phyloP scores from a whole-genome alignment of 2,329 filamentous ascomycete genomes.

The Didymellaceae sp. region DNA sequence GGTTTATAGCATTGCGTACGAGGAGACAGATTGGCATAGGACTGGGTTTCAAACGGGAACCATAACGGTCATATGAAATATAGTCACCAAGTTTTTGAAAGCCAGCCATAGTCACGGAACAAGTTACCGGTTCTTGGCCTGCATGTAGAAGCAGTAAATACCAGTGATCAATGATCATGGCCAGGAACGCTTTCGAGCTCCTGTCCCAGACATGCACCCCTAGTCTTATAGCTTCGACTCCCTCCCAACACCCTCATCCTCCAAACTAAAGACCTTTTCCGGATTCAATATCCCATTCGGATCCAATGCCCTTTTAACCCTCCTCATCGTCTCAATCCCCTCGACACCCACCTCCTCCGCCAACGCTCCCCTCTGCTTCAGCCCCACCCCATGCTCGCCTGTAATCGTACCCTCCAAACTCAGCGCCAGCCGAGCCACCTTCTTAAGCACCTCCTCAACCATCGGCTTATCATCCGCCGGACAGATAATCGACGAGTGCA shows the following conservation, averaged over 20 bases:
- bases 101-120: too few relatives aligned
- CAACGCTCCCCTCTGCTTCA: slow-evolving; percentile 83
- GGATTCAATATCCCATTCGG: slow-evolving; percentile 70
- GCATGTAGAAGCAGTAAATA: too few relatives aligned
- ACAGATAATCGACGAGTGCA: slow-evolving; percentile 45
- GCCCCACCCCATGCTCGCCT: slow-evolving; percentile 81
- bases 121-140: too few relatives aligned
- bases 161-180: too few relatives aligned
- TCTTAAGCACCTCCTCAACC: slow-evolving; percentile 47
- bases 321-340: slow-evolving; percentile 80
- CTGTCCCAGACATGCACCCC: not conserved
- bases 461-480: slow-evolving; percentile 28
- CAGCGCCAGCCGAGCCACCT: slow-evolving; percentile 78
- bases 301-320: slow-evolving; percentile 79
- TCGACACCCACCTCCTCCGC: slow-evolving; percentile 74
- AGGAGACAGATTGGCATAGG: not conserved
- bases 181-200: not conserved
- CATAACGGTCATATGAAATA: not conserved
- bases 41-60: not conserved
- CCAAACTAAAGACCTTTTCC: slow-evolving; percentile 65
- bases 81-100: too few relatives aligned
- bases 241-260: slow-evolving; percentile 27
- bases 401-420: slow-evolving; percentile 85
- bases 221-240: slow-evolving; percentile 1
- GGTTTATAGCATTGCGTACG: not conserved